Base-by-base conservation (phyloP, 345 rosid genomes). In the Lepidium didymum region DNA sequence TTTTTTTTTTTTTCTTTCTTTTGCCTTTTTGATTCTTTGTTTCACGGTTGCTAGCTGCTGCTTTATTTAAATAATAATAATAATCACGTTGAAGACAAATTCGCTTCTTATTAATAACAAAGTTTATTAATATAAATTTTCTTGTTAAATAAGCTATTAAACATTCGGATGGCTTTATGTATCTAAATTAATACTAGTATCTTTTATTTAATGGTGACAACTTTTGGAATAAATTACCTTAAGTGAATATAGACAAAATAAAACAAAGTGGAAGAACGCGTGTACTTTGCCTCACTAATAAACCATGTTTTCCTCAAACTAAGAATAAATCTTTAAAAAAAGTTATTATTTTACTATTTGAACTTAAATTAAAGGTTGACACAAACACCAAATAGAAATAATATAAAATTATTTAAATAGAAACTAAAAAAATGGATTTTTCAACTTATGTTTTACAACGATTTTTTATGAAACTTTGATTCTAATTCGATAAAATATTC, bases 11-110 rank as follows among this genome's bases (percentile, higher is more conserved):
- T 3, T 7, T n/a, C n/a, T n/a, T n/a, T n/a, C n/a, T 49, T 71
- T 49, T 31, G 72, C 46, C 72, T 73, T 73, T 73, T 50, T 73
- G 62, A 67, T 66, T 73, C 62, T 74, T 68, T 63, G 68, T 66
- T 74, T 74, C 68, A 66, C 73, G 68, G 77, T 67, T 12, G 38
- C 45, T 67, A 15, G 38, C 45, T 52, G 37, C 62, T 67, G 38
- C 67, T 60, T 67, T 56, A 27, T 52, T 74, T 74, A 41, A 57
- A 49, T 73, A 73, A 27, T 27, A 27, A 27, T 12, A 18, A 0
- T 58, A 25, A 65, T 57, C 52, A 56, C 15, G 45, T 57, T 15
- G 53, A 41, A 50, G 68, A 74, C 52, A 52, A 23, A 23, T 58
- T 74, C 56, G 68, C 52, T 58, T 27, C 31, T 27, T 27, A 0